Evolutionary conservation across 1,284 basidiomycete species (phyloP).

Genomic region (Calocybe gambosa): DNA sequence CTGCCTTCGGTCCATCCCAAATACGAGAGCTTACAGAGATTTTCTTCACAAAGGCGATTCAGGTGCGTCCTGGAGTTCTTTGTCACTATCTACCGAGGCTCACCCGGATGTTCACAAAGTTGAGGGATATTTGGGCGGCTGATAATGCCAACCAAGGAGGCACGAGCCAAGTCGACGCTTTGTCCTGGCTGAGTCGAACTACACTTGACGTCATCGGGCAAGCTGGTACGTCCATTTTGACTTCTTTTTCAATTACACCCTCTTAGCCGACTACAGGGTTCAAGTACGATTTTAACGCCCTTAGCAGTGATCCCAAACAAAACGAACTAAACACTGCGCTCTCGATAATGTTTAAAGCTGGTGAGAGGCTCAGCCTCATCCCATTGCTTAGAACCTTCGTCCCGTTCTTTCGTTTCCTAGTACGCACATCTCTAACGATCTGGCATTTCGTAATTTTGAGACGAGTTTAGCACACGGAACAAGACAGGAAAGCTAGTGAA

Average conservation of each 20-base stretch:
- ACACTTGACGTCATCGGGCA: slow-evolving; percentile 68
- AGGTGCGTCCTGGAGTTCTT: slow-evolving; percentile 26
- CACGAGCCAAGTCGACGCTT: slow-evolving; percentile 36
- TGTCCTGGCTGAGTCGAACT: slow-evolving; percentile 48
- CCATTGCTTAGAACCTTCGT: not conserved
- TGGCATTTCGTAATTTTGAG: slow-evolving; percentile 5
- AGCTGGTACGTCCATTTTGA: slow-evolving; percentile 36
- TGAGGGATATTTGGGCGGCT: slow-evolving; percentile 39
- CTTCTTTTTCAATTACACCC: too few species aligned
- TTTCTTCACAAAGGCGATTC: slow-evolving; percentile 45
- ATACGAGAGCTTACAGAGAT: slow-evolving; percentile 49
- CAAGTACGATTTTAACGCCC: slow-evolving; percentile 57
- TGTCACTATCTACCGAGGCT: not conserved
- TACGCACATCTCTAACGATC: slow-evolving; percentile 22
- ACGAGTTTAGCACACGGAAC: too few species aligned
- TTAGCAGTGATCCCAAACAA: slow-evolving; percentile 28
- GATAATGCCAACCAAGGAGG: slow-evolving; percentile 26
- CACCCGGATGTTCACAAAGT: slow-evolving; percentile 17
- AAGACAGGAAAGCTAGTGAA: too few species aligned
- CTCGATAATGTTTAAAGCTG: not conserved
- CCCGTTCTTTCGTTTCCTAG: slow-evolving; percentile 23
- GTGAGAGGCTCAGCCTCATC: not conserved
- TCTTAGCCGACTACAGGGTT: slow-evolving; percentile 39
- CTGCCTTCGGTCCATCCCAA: slow-evolving; percentile 52
- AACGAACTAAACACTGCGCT: slow-evolving; percentile 37